Percentiles rank a stretch among this genome's conserved stretches.
Evolutionary conservation across 352 stramenopile species (phyloP).

Genomic region (Phytophthora multivora): DNA sequence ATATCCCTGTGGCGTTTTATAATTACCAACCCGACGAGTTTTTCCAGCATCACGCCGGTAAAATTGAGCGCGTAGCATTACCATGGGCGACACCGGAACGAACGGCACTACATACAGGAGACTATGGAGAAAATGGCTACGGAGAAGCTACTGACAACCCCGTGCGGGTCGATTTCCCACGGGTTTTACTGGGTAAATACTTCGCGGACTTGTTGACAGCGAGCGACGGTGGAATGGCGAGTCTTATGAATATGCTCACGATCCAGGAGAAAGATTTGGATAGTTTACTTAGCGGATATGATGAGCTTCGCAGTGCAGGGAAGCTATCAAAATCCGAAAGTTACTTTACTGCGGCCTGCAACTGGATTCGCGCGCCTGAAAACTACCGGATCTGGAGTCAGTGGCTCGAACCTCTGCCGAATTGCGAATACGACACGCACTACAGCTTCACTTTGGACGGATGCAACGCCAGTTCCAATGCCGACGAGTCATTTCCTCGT

Average conservation of each 20-base stretch:
- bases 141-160: conserved; percentile 48
- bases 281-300: conserved; percentile 19
- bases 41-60: conserved; percentile 26
- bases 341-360: conserved; percentile 44
- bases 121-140: conserved; percentile 57
- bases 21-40: conserved; percentile 58
- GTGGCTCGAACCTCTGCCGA: conserved; percentile 44
- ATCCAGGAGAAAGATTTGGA: conserved; percentile 27
- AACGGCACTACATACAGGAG: conserved; percentile 27
- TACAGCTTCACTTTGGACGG: conserved; percentile 36
- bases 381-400: conserved; percentile 47
- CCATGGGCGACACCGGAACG: conserved; percentile 35
- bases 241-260: conserved; percentile 26
- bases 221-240: conserved; percentile 20
- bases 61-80: conserved; percentile 45
- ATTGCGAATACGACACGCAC: conserved; percentile 40
- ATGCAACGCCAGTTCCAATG: conserved; percentile 21
- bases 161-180: conserved; percentile 48
- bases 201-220: conserved; percentile 17
- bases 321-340: conserved; percentile 21
- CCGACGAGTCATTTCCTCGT: conserved; percentile 30
- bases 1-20: conserved; percentile 49
- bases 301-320: conserved; percentile 1
- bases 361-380: conserved; percentile 39
- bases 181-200: conserved; percentile 43